phyloP scores from a whole-genome alignment of 129 eudicot species.

The Oenanthe sinensis region DNA sequence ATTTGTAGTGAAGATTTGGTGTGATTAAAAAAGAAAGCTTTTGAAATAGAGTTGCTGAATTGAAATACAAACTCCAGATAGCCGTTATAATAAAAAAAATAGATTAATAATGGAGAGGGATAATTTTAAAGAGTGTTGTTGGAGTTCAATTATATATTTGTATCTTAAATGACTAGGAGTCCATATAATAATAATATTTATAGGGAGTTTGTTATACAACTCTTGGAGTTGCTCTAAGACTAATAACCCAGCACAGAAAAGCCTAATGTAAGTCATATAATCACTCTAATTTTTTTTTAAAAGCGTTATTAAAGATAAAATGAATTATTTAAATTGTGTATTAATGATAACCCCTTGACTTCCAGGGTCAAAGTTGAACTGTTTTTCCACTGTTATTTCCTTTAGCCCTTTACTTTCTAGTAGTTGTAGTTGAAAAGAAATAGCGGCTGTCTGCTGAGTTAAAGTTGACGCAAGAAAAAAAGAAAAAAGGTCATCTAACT shows the following conservation, averaged over 20 bases:
- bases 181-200: too few relatives aligned
- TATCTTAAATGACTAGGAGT: too few relatives aligned
- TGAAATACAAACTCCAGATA: too few relatives aligned
- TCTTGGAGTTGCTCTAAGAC: too few relatives aligned
- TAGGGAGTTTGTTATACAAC: too few relatives aligned
- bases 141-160: too few relatives aligned
- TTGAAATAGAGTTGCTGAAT: too few relatives aligned
- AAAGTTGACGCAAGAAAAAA: neutral
- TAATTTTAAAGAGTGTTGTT: too few relatives aligned
- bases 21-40: too few relatives aligned
- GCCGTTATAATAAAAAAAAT: too few relatives aligned
- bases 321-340: neutral
- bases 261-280: neutral
- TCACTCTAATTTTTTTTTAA: neutral
- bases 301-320: neutral
- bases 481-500: neutral
- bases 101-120: too few relatives aligned
- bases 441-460: neutral
- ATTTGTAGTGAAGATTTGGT: too few relatives aligned
- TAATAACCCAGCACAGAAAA: neutral
- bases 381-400: neutral
- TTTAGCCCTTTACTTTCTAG: neutral
- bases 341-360: neutral
- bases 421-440: neutral
- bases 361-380: neutral